Base-by-base conservation (phyloP, 1,284 basidiomycete genomes). In the Ustilago crameri region DNA sequence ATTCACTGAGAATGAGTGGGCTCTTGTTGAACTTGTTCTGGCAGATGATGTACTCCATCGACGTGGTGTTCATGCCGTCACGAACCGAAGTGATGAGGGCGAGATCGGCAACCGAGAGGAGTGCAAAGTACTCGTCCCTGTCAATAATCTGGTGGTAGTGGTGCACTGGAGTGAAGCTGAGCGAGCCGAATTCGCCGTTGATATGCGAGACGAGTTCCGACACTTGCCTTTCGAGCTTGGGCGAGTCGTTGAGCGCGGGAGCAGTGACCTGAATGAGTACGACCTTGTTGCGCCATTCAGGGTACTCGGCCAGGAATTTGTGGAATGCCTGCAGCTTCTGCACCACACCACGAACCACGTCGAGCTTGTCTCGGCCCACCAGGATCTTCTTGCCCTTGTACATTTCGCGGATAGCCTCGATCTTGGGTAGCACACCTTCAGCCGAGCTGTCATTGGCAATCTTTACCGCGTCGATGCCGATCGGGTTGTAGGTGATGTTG, bases 371-470 rank as follows among this genome's bases (percentile, higher is more conserved):
- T n/a, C 96, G 88, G 14, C 94, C 95, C 27, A 99, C 91, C 62
- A 99, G 94, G 80, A 99, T 97, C 88, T 98, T 98, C 88, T 97
- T 98, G 76, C 92, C 93, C 77, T 92, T 90, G 85, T 99, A 99
- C 45, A 98, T 85, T 34, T 90, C 87, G 37, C 90, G 87, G 1
- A 98, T 87, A 0, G 93, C 91, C 60, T 92, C 90, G 34, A 95
- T 87, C 85, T 97, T 98, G 23, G 95, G 95, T 66, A 88, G 85
- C 57, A 98, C 91, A 5, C 92, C 93, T 0, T 92, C 89, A 3
- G 90, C 87, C 51, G 89, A 86, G 27, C 90, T 91, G 83, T 98
- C 95, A 55, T 88, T 87, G 24, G 90, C 88, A 34, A 98, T 94
- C 44, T 95, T 88, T 66, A 91, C 91, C 7, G 94, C 93, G 81